These are phyloP conservation scores for Salvia hispanica DNA, from an alignment of 257 asterid genomes.

Conservation along the genomic window DNA sequence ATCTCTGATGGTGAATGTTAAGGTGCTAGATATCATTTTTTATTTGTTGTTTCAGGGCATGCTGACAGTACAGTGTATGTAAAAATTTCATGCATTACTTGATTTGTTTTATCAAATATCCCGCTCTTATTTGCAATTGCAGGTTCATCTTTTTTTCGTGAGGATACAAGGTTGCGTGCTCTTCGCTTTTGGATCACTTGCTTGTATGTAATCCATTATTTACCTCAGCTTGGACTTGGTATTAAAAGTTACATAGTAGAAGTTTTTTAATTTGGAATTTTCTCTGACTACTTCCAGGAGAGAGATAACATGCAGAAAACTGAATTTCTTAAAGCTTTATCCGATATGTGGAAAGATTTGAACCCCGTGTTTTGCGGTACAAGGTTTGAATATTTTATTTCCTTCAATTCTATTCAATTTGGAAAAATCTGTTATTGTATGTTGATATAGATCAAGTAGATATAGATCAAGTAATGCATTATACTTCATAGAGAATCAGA, in stretches of 20 bases:
- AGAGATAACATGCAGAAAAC: slow-evolving; percentile 98
- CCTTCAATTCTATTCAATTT: slow-evolving; percentile 22
- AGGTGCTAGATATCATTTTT: slow-evolving; percentile 7
- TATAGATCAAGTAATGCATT: slow-evolving; percentile 21
- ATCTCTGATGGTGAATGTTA: slow-evolving; percentile 10
- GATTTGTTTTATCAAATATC: slow-evolving; percentile 15
- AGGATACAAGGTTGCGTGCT: slow-evolving; percentile 97
- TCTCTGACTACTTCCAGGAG: slow-evolving; percentile 66
- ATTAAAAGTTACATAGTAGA: slow-evolving; percentile 16
- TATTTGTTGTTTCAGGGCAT: slow-evolving; percentile 3
- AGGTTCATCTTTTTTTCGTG: slow-evolving; percentile 94
- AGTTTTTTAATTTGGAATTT: slow-evolving; percentile 29
- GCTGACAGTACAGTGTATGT: slow-evolving; percentile 17
- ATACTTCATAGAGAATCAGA: slow-evolving; percentile 14
- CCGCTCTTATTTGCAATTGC: slow-evolving; percentile 59
- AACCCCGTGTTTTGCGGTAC: slow-evolving; percentile 94
- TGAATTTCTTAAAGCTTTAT: slow-evolving; percentile 91
- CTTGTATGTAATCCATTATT: slow-evolving; percentile 64
- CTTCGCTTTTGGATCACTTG: slow-evolving; percentile 98
- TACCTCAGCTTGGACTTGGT: slow-evolving; percentile 35
- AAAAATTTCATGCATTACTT: slow-evolving; percentile 8
- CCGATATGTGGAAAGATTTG: slow-evolving; percentile 99
- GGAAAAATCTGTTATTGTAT: slow-evolving; percentile 10
- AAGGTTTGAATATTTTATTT: slow-evolving; percentile 60
- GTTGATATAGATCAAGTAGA: not conserved